Evolutionary conservation across 805 yeast species (phyloP).

Genomic region (Metschnikowia chrysomelidarum): DNA sequence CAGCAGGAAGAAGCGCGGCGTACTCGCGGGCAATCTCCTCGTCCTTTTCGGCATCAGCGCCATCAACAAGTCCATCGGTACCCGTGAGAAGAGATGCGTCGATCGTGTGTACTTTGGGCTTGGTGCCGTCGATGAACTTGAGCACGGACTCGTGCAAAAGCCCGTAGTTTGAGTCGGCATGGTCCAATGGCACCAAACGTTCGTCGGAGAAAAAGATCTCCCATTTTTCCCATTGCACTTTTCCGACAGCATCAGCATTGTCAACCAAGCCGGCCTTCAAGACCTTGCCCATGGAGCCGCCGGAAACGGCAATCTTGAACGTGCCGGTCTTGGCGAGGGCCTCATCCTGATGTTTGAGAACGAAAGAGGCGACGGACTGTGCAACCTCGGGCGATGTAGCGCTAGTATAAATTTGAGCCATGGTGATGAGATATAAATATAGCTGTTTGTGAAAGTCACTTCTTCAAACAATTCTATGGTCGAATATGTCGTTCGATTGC

Average conservation of each 20-base stretch:
- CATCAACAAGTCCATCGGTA: conserved; percentile 39
- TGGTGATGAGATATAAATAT: too few species aligned
- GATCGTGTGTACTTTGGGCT: conserved; percentile 67
- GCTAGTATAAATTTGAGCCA: conserved; percentile 42
- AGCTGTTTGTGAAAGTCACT: too few species aligned
- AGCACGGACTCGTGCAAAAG: conserved; percentile 66
- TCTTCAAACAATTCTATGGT: too few species aligned
- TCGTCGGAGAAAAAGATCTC: conserved; percentile 87
- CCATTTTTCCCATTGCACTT: conserved; percentile 71
- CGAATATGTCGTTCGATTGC: too few species aligned
- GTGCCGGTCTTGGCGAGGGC: conserved; percentile 45
- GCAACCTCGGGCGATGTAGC: conserved; percentile 61
- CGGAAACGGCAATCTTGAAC: conserved; percentile 82
- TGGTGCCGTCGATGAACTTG: conserved; percentile 39
- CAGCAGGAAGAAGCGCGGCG: conserved; percentile 52
- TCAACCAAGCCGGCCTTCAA: conserved; percentile 65
- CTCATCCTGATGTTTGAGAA: conserved; percentile 59
- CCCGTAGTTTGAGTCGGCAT: conserved; percentile 84
- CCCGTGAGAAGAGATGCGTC: conserved; percentile 60
- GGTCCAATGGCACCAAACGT: conserved; percentile 78
- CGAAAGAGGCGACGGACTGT: conserved; percentile 58
- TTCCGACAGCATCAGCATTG: conserved; percentile 41
- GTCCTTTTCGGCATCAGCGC: conserved; percentile 48
- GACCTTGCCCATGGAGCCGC: conserved; percentile 85
- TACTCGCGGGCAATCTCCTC: conserved; percentile 59